Conservation (phyloP, 2,329 filamentous ascomycete genomes). For the Colletotrichum sublineola region DNA sequence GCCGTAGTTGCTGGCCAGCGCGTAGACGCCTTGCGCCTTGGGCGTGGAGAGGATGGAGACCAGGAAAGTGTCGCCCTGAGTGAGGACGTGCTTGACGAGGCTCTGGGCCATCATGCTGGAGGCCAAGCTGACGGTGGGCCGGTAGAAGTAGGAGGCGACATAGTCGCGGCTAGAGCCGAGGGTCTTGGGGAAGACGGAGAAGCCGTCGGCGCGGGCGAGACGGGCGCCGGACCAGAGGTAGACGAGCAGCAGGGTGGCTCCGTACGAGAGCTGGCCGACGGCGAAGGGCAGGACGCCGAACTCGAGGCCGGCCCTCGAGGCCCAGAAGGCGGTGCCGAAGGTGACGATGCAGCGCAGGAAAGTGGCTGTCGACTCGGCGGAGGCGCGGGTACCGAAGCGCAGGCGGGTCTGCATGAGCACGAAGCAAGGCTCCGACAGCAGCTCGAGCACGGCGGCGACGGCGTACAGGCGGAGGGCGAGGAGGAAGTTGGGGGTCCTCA, state of each 20-base stretch:
- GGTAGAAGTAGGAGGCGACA: conserved; percentile 73
- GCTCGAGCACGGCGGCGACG: conserved; percentile 75
- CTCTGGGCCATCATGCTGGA: conserved; percentile 90
- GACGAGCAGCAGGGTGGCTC: conserved; percentile 74
- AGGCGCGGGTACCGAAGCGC: conserved; percentile 82
- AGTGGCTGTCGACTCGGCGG: conserved; percentile 86
- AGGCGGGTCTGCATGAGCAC: conserved; percentile 87
- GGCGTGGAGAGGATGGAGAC: conserved; percentile 83
- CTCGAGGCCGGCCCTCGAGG: conserved; percentile 63
- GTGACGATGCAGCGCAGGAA: conserved; percentile 82
- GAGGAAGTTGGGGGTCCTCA: conserved; percentile 74
- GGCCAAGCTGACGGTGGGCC: conserved; percentile 78
- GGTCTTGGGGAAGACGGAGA: conserved; percentile 74
- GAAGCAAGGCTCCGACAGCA: conserved; percentile 90
- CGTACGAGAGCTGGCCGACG: conserved; percentile 85
- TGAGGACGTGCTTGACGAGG: conserved; percentile 90
- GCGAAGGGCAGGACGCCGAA: conserved; percentile 90
- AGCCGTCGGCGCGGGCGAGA: conserved; percentile 69
- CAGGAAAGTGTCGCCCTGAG: conserved; percentile 92
- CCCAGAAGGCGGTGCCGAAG: conserved; percentile 77
- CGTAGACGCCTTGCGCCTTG: conserved; percentile 89
- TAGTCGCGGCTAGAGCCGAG: conserved; percentile 57
- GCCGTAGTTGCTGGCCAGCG: conserved; percentile 94
- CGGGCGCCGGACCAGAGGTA: conserved; percentile 75
- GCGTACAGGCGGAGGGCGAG: conserved; percentile 68